phyloP scores from a whole-genome alignment of 306 rosid genomes.

The Vicia faba region DNA sequence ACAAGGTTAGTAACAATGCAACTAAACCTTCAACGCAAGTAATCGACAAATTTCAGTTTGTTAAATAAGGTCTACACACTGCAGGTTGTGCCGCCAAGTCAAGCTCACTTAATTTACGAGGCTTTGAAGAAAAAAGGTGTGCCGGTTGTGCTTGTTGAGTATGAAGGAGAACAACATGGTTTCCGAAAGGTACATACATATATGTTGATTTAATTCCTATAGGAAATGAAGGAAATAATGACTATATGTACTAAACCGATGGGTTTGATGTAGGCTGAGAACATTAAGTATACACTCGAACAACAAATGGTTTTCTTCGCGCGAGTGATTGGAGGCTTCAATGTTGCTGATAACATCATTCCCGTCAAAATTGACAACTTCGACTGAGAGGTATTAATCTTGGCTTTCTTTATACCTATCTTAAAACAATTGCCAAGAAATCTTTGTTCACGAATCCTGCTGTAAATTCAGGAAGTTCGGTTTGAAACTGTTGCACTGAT shows the following conservation, averaged over 20 bases:
- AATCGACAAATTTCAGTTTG: neutral
- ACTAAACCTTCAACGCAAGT: neutral
- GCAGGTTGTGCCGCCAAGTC: constrained; percentile 87
- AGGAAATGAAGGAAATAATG: constrained; percentile 9
- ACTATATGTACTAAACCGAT: constrained; percentile 35
- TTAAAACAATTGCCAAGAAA: neutral
- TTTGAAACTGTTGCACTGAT: constrained; percentile 12
- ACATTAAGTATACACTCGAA: constrained; percentile 87
- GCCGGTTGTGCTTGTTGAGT: constrained; percentile 91
- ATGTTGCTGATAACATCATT: constrained; percentile 77
- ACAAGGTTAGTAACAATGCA: constrained; percentile 61
- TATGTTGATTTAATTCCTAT: constrained; percentile 4
- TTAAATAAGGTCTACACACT: constrained; percentile 10
- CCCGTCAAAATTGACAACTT: constrained; percentile 85
- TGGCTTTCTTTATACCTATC: constrained; percentile 21
- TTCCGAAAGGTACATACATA: constrained; percentile 71
- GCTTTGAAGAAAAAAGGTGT: constrained; percentile 85
- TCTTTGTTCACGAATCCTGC: neutral
- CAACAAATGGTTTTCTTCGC: constrained; percentile 99
- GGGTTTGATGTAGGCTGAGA: constrained; percentile 72
- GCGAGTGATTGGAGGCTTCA: constrained; percentile 71
- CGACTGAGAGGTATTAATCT: constrained; percentile 44
- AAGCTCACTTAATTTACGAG: constrained; percentile 73
- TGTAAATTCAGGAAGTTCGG: constrained; percentile 7
- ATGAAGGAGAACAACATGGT: constrained; percentile 97